Conservation (phyloP, 257 asterid species). For the Rubia yunnanensis region DNA sequence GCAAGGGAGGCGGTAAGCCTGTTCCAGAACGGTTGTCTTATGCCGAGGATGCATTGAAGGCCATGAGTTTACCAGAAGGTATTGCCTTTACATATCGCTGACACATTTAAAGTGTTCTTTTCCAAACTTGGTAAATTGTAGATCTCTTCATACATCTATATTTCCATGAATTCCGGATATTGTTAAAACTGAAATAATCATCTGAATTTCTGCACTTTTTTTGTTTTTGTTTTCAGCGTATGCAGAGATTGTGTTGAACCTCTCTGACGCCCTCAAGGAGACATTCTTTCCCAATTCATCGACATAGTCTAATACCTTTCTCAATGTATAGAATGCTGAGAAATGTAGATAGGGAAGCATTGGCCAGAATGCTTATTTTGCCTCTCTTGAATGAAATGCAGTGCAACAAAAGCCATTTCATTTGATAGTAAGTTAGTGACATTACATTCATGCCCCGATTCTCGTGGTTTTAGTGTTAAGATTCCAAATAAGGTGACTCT, state of each 20-base stretch:
- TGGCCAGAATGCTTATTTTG: not conserved
- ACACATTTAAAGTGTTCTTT: constrained; percentile 2
- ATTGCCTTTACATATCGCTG: constrained; percentile 9
- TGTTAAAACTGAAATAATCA: not conserved
- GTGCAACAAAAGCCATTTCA: not conserved
- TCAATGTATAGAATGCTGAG: constrained; percentile 4
- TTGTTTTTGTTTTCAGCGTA: constrained; percentile 45
- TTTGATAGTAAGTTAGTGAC: too few species aligned
- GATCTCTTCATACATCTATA: not conserved
- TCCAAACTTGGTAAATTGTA: not conserved
- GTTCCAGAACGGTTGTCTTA: constrained; percentile 55
- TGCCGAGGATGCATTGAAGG: constrained; percentile 76
- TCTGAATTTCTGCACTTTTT: not conserved
- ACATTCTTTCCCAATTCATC: constrained; percentile 25
- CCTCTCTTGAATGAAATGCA: not conserved
- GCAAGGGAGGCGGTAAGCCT: constrained; percentile 36
- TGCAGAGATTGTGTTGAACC: constrained; percentile 80
- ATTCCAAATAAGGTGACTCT: not conserved
- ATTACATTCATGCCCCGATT: not conserved
- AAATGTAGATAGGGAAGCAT: not conserved
- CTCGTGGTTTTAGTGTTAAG: not conserved
- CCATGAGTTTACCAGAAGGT: constrained; percentile 93
- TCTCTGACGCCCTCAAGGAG: constrained; percentile 63
- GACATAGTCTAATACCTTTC: constrained; percentile 16
- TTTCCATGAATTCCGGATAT: not conserved